Base-by-base conservation (phyloP, 2,329 filamentous ascomycete species). In the Talaromyces verruculosus region DNA sequence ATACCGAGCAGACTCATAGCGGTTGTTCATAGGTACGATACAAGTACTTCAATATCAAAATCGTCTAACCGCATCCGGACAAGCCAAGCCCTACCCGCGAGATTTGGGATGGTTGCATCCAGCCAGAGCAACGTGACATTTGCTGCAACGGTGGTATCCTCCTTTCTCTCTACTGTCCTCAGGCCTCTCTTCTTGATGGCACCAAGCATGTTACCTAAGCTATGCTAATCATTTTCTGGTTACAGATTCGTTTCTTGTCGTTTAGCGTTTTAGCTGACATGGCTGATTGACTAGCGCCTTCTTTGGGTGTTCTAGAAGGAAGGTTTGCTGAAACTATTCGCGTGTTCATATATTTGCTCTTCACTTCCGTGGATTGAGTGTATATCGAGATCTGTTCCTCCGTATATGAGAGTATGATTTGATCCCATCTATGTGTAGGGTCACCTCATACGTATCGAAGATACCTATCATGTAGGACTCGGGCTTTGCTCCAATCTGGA, bases 61-160 rank as follows among this genome's bases (percentile, higher is more conserved):
- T n/a, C 37, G 19, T 30, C 51, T 64, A 64, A 58, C 51, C 62
- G 37, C 28, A 35, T 64, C 15, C 53, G 28, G 51, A 30, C 25
- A n/a, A 13, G 62, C 51, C 62, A 64, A 64, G 62, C 28, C 62
- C 22, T 43, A n/a, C 11, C 25, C 19, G 4, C 6, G 15, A 53
- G 3, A 33, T 33, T 33, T 53, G 49, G 47, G 39, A 64, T 33
- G 51, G 62, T 64, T 64, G 62, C 62, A 64, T 64, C 19, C 61
- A 33, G 49, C 47, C 60, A 47, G 61, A 57, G 61, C 51, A 64
- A 64, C 51, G 62, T 64, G 62, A 64, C 62, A 64, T 64, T 64
- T 64, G 51, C 51, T 64, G 62, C 62, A 47, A 64, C 62, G 62
- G 62, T 64, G 51, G 51, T 43, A 64, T 64, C 19, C 33, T 37